A percentile compares a stretch with the other conserved stretches of the same genome.
Conservation (phyloP, 805 yeast species). For the Candida alai region DNA sequence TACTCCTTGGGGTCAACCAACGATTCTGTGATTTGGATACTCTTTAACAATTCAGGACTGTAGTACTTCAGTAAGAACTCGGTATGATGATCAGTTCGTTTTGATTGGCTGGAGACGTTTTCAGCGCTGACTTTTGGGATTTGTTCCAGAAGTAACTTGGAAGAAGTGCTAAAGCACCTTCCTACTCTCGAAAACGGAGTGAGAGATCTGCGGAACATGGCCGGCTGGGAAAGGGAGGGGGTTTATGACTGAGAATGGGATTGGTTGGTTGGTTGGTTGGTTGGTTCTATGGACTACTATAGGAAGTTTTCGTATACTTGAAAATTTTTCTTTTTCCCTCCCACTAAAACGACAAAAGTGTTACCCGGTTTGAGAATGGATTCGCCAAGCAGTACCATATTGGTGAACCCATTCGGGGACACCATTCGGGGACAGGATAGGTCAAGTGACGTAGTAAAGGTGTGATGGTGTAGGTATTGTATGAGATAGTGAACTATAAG, state of each 20-base stretch:
- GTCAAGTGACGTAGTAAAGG: slow-evolving; percentile 1
- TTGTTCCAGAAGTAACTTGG: not conserved
- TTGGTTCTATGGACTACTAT: too few species aligned
- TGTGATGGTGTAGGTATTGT: too few species aligned
- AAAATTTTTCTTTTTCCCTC: not conserved
- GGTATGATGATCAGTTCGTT: slow-evolving; percentile 40
- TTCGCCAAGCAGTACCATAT: too few species aligned
- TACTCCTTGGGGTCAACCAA: slow-evolving; percentile 64
- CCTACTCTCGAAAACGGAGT: slow-evolving; percentile 2
- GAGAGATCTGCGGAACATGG: slow-evolving; percentile 1
- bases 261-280: too few species aligned
- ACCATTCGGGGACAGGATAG: too few species aligned
- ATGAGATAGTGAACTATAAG: too few species aligned
- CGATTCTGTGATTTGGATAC: slow-evolving; percentile 78
- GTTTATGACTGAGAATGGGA: too few species aligned
- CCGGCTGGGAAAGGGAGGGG: too few species aligned
- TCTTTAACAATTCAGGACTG: slow-evolving; percentile 74
- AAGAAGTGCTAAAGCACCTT: slow-evolving; percentile 6
- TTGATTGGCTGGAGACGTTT: not conserved
- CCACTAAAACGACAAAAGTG: too few species aligned
- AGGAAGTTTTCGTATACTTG: too few species aligned
- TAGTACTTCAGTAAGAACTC: slow-evolving; percentile 69
- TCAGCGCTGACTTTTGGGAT: not conserved
- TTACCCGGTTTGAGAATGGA: too few species aligned
- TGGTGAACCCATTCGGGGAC: too few species aligned